Percentiles rank a stretch among this genome's conserved stretches.
These are phyloP conservation scores for Chlamydomonas sp. DNA, from an alignment of 139 green algal genomes.

Conservation along the genomic window DNA sequence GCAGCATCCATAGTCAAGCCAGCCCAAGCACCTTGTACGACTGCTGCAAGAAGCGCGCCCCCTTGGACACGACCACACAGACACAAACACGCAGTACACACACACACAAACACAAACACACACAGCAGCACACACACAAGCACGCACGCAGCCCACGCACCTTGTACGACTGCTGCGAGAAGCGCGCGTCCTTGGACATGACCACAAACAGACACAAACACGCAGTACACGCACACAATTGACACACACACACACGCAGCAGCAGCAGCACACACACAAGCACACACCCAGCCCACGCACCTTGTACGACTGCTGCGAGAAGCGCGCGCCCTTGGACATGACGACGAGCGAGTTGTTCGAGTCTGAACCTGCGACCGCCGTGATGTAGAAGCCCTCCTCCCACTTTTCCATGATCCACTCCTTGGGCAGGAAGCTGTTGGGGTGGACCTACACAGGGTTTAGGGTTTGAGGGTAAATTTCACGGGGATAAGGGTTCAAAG, in stretches of 20 bases:
- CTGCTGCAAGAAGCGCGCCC: not conserved
- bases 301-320: conserved; percentile 73
- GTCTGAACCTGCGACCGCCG: conserved; percentile 76
- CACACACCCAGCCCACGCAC: conserved; percentile 32
- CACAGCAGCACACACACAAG: no score
- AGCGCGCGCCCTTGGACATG: conserved; percentile 93
- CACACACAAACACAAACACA: no score
- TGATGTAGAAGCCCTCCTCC: conserved; percentile 99
- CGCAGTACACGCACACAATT: no score
- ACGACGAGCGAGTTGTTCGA: conserved; percentile 73
- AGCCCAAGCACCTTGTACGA: conserved; percentile 9
- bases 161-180: conserved; percentile 98
- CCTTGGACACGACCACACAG: not conserved
- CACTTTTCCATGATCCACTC: conserved; percentile 99
- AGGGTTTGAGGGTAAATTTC: no score
- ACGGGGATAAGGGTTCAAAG: not conserved
- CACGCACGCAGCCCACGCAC: conserved; percentile 33
- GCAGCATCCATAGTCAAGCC: no score
- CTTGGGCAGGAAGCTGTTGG: no score
- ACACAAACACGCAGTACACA: no score
- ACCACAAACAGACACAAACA: no score
- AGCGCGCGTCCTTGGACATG: conserved; percentile 87
- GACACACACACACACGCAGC: no score
- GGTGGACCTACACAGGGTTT: no score
- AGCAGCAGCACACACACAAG: no score